Evolutionary conservation across 208 protist species (phyloP), one percentile per base, ranked within the genome.

Genomic region (Leishmania aethiopica): DNA sequence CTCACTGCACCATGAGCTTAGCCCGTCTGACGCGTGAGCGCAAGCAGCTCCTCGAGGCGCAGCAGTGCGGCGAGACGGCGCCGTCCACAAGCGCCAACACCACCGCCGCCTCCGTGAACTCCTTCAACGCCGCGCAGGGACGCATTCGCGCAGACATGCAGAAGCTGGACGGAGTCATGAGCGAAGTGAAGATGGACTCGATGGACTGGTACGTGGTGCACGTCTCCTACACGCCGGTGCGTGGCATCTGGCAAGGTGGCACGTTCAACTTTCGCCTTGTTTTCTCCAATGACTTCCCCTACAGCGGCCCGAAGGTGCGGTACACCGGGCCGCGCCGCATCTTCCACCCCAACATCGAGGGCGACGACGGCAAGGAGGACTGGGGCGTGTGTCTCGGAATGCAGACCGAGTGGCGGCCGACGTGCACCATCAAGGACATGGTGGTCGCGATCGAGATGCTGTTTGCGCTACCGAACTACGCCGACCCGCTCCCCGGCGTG

Each of bases 321-420:
- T 98, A 95, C 81, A 78, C 86, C 62, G 93, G 93, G 1, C 91
- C 95, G 15, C 71, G 81, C 17, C 92, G 93, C 75, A 86, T 97
- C 57, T 97, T 93, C 76, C 95, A 98, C 77, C 95, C 95, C 19
- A 98, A 98, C 84, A 97, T 98, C 75, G 95, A 97, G 40, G 93
- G 92, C 72, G 92, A 97, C 40, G 89, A 80, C n/a, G 84, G 87
- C 73, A 82, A 75, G 53, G 69, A 86, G 47, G 86, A 90, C 69
- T 97, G 94, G 93, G 90, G 94, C 49, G 95, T 98, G 59, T 98
- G 95, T 75, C 86, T 97, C 47, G 94, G 94, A 11, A 86, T 98
- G 59, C 92, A 96, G 75, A 91, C 86, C 22, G 89, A 97, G 51
- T 98, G 95, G 94, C 86, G 80, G 28, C 94, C 93, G 28, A 88